Percentiles rank a stretch among this genome's conserved stretches.
phyloP scores from a whole-genome alignment of 2,329 filamentous ascomycete genomes.

The Colletotrichum lindemuthianum region DNA sequence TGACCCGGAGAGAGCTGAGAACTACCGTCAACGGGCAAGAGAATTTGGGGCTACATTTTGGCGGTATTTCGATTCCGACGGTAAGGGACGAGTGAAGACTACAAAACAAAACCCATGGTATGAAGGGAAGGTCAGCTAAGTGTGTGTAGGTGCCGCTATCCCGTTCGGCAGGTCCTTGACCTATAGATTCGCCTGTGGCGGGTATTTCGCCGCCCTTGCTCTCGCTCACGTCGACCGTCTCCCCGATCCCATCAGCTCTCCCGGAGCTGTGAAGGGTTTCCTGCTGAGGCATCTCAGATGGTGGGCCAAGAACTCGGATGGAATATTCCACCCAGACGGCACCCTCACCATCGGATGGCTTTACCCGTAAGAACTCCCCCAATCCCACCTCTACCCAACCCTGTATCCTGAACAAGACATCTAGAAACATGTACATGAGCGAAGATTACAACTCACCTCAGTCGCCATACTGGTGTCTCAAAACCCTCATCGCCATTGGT shows the following conservation, averaged over 20 bases:
- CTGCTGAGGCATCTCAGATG: slow-evolving; percentile 60
- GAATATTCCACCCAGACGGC: slow-evolving; percentile 60
- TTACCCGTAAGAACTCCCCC: slow-evolving; percentile 42
- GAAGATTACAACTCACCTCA: slow-evolving; percentile 69
- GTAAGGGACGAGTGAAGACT: slow-evolving; percentile 39
- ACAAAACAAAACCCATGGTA: too few species aligned
- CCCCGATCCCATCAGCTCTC: slow-evolving; percentile 47
- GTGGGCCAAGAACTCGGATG: slow-evolving; percentile 53
- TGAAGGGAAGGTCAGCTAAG: not conserved
- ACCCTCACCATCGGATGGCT: slow-evolving; percentile 57
- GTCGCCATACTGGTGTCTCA: slow-evolving; percentile 64
- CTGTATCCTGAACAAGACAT: not conserved
- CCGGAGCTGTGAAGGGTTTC: slow-evolving; percentile 57
- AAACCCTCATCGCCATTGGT: slow-evolving; percentile 56
- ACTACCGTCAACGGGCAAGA: slow-evolving; percentile 50
- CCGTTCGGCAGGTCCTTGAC: slow-evolving; percentile 62
- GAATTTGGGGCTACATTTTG: slow-evolving; percentile 55
- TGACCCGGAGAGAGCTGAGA: slow-evolving; percentile 49
- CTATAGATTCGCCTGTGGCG: slow-evolving; percentile 61
- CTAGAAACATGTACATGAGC: slow-evolving; percentile 61
- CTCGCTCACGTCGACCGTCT: slow-evolving; percentile 52
- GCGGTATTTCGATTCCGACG: slow-evolving; percentile 58
- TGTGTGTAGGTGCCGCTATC: slow-evolving; percentile 57
- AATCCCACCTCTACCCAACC: too few species aligned
- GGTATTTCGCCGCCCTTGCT: slow-evolving; percentile 57